These are phyloP conservation scores for Evernia prunastri DNA, from an alignment of 495 filamentous ascomycete species.

Conservation along the genomic window DNA sequence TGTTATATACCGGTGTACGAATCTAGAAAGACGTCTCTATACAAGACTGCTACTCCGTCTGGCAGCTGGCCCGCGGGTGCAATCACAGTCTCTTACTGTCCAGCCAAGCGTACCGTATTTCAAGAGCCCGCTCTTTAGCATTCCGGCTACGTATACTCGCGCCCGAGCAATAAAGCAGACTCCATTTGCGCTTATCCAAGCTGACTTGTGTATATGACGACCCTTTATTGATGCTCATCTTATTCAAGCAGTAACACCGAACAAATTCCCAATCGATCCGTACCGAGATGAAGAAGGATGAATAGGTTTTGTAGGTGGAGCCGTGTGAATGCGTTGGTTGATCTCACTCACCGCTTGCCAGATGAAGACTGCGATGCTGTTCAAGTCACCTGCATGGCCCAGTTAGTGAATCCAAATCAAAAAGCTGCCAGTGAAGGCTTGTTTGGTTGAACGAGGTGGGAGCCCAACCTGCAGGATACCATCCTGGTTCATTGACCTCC, in stretches of 20 bases:
- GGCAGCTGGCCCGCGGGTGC: neutral
- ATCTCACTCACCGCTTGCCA: slow-evolving; percentile 15
- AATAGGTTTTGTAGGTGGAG: neutral
- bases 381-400: slow-evolving; percentile 11
- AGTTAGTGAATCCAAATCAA: neutral
- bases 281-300: neutral
- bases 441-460: neutral
- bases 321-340: neutral
- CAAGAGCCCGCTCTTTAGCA: neutral
- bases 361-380: slow-evolving; percentile 20
- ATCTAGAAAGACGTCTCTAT: too few species aligned
- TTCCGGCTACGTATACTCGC: neutral
- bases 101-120: neutral
- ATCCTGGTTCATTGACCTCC: slow-evolving; percentile 6
- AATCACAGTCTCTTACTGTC: neutral
- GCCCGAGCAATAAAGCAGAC: neutral
- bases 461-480: slow-evolving; percentile 17
- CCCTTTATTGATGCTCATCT: neutral
- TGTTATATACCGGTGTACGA: too few species aligned
- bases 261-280: neutral
- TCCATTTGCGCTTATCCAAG: neutral
- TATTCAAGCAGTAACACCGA: neutral
- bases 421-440: neutral
- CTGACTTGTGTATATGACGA: neutral
- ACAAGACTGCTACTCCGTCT: neutral